Base-by-base conservation (phyloP, 2,329 filamentous ascomycete species). In the Pseudogymnoascus sp. region DNA sequence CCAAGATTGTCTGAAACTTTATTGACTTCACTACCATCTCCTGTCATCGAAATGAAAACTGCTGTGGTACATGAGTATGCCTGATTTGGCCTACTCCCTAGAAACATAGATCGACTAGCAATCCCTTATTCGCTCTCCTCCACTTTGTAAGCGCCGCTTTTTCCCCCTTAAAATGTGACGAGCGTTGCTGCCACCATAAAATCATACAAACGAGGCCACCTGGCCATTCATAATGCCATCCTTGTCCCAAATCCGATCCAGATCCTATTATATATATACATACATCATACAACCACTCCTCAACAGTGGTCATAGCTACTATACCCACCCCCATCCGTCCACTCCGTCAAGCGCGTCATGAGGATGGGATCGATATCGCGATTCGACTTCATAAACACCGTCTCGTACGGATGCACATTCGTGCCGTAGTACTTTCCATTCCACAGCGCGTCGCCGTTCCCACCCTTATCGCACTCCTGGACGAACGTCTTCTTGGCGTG, bases 371-470 rank as follows among this genome's bases (percentile, higher is more conserved):
- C 66, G 17, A 71, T 63, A 50, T 68, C 60, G 21, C 70, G 60
- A 64, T 72, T 70, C 11, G 66, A 68, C 64, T 72, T 72, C 17
- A 67, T 65, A 42, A 70, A 72, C 6, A 68, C 60, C 15, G 68
- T 72, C 66, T 72, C 69, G 21, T 65, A 72, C 1, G 68, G 67
- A 65, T 69, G 67, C 5, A 72, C 53, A 62, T 68, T 68, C 9
- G 64, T 70, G 1, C 70, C 71, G 35, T 70, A 71, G 60, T 72
- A 71, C 17, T 53, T 60, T 1, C 63, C 63, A 10, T 70, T 61
- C 37, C 59, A 67, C n/a, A 71, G 38, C 29, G 68, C 46, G 63
- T 72, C 70, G 3, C 62, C 62, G 31, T 67, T 68, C 46, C 62
- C 53, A 0, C n/a, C 46, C 13, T 61, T 65, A 15, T 40, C 50